Evolutionary conservation across 2,329 filamentous ascomycete species (phyloP).

Genomic region (Pseudofabraea citricarpa): DNA sequence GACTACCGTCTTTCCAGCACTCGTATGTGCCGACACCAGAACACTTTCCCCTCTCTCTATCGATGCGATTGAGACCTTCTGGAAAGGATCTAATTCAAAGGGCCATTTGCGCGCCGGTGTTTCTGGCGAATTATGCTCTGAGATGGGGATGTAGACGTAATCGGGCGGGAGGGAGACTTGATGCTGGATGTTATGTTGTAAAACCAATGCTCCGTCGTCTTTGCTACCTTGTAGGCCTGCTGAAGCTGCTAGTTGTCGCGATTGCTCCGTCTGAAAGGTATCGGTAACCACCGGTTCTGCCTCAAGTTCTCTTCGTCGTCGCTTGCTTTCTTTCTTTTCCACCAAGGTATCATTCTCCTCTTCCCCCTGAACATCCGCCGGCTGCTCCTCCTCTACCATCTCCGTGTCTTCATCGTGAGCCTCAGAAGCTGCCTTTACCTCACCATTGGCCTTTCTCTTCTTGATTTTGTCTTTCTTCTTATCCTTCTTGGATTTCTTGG

Average conservation of each 20-base stretch:
- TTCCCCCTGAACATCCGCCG: constrained; percentile 25
- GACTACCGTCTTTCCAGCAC: constrained; percentile 96
- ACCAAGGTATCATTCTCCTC: constrained; percentile 36
- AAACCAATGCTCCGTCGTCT: constrained; percentile 57
- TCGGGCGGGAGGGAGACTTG: constrained; percentile 93
- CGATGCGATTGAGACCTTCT: constrained; percentile 88
- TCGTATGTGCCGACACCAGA: constrained; percentile 93
- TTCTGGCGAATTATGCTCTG: constrained; percentile 84
- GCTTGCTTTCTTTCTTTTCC: constrained; percentile 52
- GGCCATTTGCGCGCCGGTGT: constrained; percentile 79
- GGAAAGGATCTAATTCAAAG: constrained; percentile 95
- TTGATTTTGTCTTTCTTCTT: constrained; percentile 62
- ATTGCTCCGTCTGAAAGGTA: constrained; percentile 91
- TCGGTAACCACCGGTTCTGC: constrained; percentile 84
- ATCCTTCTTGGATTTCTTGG: constrained; percentile 30
- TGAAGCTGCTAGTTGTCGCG: constrained; percentile 74
- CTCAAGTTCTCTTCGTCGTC: constrained; percentile 57
- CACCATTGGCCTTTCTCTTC: constrained; percentile 82
- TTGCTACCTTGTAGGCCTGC: constrained; percentile 25
- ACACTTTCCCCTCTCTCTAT: constrained; percentile 97
- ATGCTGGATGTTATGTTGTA: constrained; percentile 97
- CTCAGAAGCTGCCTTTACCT: constrained; percentile 55
- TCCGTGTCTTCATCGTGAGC: constrained; percentile 65
- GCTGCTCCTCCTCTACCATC: constrained; percentile 32
- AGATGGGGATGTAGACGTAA: constrained; percentile 92